Evolutionary conservation across 1,139 yeast species (phyloP), one percentile per base, ranked within the genome.

Genomic region (Candida neerlandica): DNA sequence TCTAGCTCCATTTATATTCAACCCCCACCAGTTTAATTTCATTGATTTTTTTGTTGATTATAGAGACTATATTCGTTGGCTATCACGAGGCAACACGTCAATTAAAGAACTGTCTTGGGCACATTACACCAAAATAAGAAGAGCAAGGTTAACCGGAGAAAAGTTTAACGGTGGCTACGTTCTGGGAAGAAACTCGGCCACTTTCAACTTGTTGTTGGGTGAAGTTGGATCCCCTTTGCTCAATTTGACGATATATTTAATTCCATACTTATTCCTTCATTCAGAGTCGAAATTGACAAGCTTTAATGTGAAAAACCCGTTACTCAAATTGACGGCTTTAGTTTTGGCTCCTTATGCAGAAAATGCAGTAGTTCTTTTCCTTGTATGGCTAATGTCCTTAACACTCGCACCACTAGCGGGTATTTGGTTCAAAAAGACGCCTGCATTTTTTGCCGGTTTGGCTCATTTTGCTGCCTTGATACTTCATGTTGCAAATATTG

Each of bases 11-110:
- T 84, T 86, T 52, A 64, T 90, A 4, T 90, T 87, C 70, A 90
- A 90, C 59, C 96, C 97, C 0, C 96, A 90, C 62, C 96, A 90
- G 61, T 90, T 89, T 64, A 76, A 84, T 1, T 77, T 82, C 65
- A 67, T 69, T 4, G 90, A 86, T 51, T 90, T 86, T 60, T 84
- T 89, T 55, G 62, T 86, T 18, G 97, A 90, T 61, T 90, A 90
- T 61, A 67, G 84, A 39, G 79, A 78, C 32, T 84, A 77, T 51
- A 65, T 89, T 5, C 70, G 77, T 30, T 90, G 96, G 96, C 64
- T 90, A 23, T 75, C 78, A 1, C 67, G 86, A 53, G 94, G 94
- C 0, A 86, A 86, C 57, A 66, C 79, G 0, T 69, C 66, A 46
- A 71, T 75, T 64, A 77, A 75, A 47, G 61, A 64, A 15, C 64